phyloP scores from a whole-genome alignment of 441 rosid genomes.

The Erodium moschatum region DNA sequence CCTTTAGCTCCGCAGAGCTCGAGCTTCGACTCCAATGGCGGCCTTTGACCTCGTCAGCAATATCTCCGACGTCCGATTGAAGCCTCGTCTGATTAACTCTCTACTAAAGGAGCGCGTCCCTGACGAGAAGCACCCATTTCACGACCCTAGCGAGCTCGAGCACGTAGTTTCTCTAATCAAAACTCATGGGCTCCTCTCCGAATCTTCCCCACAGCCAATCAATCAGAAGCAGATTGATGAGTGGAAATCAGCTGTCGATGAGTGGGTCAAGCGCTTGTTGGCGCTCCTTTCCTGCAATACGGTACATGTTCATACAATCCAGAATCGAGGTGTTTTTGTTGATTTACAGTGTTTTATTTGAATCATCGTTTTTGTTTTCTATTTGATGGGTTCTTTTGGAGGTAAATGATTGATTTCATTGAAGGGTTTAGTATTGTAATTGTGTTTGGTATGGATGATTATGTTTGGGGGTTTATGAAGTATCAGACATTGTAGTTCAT shows the following conservation, averaged over 20 bases:
- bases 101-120: constrained; percentile 51
- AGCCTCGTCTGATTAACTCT: constrained; percentile 45
- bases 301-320: constrained; percentile 28
- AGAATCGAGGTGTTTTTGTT: neutral
- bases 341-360: neutral
- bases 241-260: constrained; percentile 62
- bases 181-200: constrained; percentile 49
- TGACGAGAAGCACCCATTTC: constrained; percentile 41
- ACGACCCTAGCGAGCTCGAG: constrained; percentile 31
- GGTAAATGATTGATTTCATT: neutral
- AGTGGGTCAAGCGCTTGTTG: constrained; percentile 47
- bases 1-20: neutral
- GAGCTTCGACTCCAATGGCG: constrained; percentile 21
- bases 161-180: constrained; percentile 33
- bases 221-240: constrained; percentile 31
- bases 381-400: neutral
- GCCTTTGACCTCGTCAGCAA: constrained; percentile 31
- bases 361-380: neutral
- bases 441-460: neutral
- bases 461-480: neutral
- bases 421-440: neutral
- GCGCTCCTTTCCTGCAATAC: constrained; percentile 38
- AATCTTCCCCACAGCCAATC: constrained; percentile 25
- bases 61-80: constrained; percentile 47
- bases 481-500: neutral